phyloP scores from a whole-genome alignment of 148 eudicot species.

The Rhododendron griersonianum region DNA sequence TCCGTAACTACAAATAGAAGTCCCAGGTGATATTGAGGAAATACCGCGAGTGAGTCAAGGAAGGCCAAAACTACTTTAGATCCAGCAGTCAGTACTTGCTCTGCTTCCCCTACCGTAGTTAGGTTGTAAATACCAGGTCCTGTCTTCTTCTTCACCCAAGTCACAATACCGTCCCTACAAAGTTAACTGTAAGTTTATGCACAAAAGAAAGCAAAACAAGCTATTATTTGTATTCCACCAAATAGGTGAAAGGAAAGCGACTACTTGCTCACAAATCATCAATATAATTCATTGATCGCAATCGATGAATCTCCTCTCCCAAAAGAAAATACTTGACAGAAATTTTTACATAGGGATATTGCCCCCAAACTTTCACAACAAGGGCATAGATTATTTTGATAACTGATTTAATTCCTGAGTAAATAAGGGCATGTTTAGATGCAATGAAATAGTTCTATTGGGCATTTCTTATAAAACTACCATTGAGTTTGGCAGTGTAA shows the following conservation, averaged over 20 bases:
- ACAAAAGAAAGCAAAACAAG: background rate
- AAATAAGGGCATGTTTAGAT: background rate
- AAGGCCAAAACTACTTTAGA: constrained; percentile 70
- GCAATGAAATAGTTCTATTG: background rate
- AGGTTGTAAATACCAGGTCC: constrained; percentile 83
- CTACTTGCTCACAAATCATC: background rate
- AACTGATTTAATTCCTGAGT: background rate
- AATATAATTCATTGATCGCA: background rate
- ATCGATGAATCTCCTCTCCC: background rate
- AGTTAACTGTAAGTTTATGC: constrained; percentile 1
- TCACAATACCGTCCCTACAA: constrained; percentile 76
- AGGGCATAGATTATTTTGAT: background rate
- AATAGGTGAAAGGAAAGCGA: background rate
- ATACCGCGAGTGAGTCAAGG: constrained; percentile 73
- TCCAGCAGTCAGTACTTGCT: constrained; percentile 61
- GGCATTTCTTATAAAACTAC: background rate
- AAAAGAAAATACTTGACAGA: background rate
- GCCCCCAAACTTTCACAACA: background rate
- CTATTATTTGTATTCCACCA: background rate
- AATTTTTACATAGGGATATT: background rate
- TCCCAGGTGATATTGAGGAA: background rate
- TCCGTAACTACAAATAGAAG: background rate
- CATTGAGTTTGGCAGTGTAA: background rate
- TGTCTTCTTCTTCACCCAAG: constrained; percentile 89
- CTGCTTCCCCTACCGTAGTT: constrained; percentile 69